These are phyloP conservation scores for Yamadazyma sp. DNA, from an alignment of 805 yeast genomes.

Conservation along the genomic window DNA sequence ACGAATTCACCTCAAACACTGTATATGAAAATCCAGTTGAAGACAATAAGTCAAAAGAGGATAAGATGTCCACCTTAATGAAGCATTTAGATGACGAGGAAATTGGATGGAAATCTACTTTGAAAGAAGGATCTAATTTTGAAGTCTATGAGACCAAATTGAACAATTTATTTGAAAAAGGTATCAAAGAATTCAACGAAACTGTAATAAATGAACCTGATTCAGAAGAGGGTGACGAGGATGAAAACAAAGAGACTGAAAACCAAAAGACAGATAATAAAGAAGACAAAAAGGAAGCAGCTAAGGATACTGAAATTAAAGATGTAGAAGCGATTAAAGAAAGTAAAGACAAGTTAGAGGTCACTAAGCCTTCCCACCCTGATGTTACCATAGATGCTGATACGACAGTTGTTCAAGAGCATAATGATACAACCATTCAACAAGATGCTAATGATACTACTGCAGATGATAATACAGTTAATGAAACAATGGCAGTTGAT, in stretches of 20 bases:
- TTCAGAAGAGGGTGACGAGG: constrained; percentile 10
- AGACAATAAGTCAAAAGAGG: constrained; percentile 18
- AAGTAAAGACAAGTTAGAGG: background rate
- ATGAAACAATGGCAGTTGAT: constrained; percentile 22
- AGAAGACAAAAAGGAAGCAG: constrained; percentile 10
- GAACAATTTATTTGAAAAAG: constrained; percentile 35
- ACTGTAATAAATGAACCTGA: constrained; percentile 11
- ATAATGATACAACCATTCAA: constrained; percentile 46
- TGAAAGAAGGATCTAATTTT: constrained; percentile 31
- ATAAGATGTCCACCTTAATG: constrained; percentile 30
- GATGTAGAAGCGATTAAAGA: constrained; percentile 4
- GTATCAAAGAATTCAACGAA: constrained; percentile 30
- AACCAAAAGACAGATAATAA: too few relatives aligned
- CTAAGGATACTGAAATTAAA: constrained; percentile 17
- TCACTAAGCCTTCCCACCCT: constrained; percentile 1
- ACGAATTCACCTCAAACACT: constrained; percentile 67
- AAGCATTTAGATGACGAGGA: constrained; percentile 47
- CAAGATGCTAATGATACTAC: constrained; percentile 50
- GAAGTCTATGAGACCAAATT: constrained; percentile 25
- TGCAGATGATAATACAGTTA: constrained; percentile 36
- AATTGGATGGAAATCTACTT: constrained; percentile 51
- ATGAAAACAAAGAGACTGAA: constrained; percentile 10
- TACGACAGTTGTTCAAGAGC: constrained; percentile 44
- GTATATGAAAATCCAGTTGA: constrained; percentile 41
- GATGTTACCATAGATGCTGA: constrained; percentile 38